Conservation (phyloP, 768 basidiomycete species). For the Suillus plorans region DNA sequence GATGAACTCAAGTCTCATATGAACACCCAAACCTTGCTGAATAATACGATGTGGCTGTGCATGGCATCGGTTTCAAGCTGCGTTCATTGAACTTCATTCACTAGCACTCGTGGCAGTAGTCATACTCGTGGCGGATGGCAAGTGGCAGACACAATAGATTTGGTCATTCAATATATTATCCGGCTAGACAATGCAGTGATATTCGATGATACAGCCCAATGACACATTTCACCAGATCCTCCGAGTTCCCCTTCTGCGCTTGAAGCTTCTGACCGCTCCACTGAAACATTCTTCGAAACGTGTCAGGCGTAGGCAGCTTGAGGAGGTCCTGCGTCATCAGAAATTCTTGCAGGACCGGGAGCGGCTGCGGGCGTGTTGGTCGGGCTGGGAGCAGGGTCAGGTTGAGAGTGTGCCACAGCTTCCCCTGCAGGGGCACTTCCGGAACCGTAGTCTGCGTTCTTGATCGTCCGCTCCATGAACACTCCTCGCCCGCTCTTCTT, state of each 20-base stretch:
- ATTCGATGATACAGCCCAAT: background rate
- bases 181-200: background rate
- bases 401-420: conserved; percentile 4
- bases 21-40: conserved; percentile 19
- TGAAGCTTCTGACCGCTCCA: background rate
- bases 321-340: background rate
- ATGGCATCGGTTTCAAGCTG: conserved; percentile 2
- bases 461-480: conserved; percentile 20
- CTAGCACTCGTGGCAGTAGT: background rate
- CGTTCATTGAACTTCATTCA: background rate
- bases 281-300: background rate
- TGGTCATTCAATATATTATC: background rate
- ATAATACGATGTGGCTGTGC: conserved; percentile 31
- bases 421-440: conserved; percentile 4
- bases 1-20: conserved; percentile 14
- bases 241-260: background rate
- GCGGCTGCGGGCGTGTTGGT: conserved; percentile 13
- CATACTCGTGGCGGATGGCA: background rate
- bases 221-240: background rate
- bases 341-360: conserved; percentile 10
- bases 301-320: conserved; percentile 2
- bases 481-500: conserved; percentile 2
- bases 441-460: conserved; percentile 28
- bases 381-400: conserved; percentile 13
- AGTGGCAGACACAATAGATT: background rate